Evolutionary conservation across 306 rosid species (phyloP), one percentile per base, ranked within the genome.

Genomic region (Cyclanthera cordifolia): DNA sequence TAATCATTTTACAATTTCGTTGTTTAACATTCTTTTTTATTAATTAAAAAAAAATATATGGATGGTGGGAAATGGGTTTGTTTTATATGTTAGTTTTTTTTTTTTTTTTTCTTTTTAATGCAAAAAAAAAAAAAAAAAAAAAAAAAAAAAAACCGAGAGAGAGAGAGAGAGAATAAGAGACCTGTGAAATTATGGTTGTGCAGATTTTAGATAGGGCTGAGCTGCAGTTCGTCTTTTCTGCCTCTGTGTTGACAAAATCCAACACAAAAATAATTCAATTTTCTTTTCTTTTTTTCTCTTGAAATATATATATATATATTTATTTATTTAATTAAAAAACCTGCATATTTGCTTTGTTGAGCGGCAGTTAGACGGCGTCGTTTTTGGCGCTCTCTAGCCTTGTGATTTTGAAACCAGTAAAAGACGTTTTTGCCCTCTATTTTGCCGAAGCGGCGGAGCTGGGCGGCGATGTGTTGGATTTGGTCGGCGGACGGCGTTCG

Each of bases 401-500:
- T 91, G 75, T 91, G 97, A 72, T 91, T 91, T 67, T 91, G 97
- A 78, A 91, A 91, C 96, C 97, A 91, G 60, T 91, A 91, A 83
- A 91, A 91, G 3, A 91, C 97, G 63, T 91, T 91, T 69, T 91
- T 91, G n/a, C 96, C 97, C 76, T 91, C 97, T 46, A 91, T 88
- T 70, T 91, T 91, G 19, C 97, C 97, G 47, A 69, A 91, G 37
- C 87, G 79, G 23, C 91, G 72, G 41, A 91, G 97, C 72, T 91
- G 97, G 7, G 95, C 82, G 0, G 97, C 88, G 67, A 91, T 88
- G 21, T 89, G 91, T 65, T 89, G 97, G 67, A 91, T 91, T 83
- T 91, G 96, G 57, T 91, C 97, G 0, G 97, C 97, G 53, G 95
- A 85, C 0, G 98, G 98, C 0, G 96, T 93, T 41, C 98, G 80